These are phyloP conservation scores for Myriosclerotinia curreyana DNA, from an alignment of 2,329 filamentous ascomycete species.

Conservation along the genomic window DNA sequence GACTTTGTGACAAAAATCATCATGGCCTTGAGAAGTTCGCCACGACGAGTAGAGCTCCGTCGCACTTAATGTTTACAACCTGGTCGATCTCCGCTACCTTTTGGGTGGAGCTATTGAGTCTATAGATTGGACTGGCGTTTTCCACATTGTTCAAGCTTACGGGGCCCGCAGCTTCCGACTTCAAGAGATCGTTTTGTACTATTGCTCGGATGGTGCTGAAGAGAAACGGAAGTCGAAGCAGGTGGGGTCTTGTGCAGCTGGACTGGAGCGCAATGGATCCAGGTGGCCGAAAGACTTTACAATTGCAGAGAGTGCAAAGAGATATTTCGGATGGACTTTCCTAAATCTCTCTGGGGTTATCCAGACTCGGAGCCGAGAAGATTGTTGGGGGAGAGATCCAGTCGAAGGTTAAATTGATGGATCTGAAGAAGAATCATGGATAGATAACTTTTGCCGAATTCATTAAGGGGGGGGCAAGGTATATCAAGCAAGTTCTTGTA, in stretches of 20 bases:
- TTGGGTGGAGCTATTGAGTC: not conserved
- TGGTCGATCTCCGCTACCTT: not conserved
- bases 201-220: conserved; percentile 10
- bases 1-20: not conserved
- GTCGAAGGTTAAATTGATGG: conserved; percentile 19
- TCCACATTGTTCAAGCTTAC: conserved; percentile 12
- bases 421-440: not conserved
- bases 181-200: conserved; percentile 17
- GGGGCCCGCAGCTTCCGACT: not conserved
- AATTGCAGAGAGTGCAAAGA: conserved; percentile 14
- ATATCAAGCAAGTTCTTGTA: not conserved
- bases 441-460: not conserved
- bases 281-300: conserved; percentile 1
- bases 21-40: conserved; percentile 8
- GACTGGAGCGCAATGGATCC: conserved; percentile 20
- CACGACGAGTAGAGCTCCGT: not conserved
- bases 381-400: conserved; percentile 9
- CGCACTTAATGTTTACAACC: conserved; percentile 13
- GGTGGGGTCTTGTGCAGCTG: conserved; percentile 13
- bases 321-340: conserved; percentile 13
- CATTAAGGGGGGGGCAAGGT: too few species aligned
- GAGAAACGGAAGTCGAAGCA: not conserved
- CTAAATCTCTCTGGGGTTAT: not conserved
- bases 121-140: conserved; percentile 6
- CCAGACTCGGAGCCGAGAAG: not conserved